A percentile compares a stretch with the other conserved stretches of the same genome.
Conservation (phyloP, 164 flowering plant species). For the Echeveria elegans region DNA sequence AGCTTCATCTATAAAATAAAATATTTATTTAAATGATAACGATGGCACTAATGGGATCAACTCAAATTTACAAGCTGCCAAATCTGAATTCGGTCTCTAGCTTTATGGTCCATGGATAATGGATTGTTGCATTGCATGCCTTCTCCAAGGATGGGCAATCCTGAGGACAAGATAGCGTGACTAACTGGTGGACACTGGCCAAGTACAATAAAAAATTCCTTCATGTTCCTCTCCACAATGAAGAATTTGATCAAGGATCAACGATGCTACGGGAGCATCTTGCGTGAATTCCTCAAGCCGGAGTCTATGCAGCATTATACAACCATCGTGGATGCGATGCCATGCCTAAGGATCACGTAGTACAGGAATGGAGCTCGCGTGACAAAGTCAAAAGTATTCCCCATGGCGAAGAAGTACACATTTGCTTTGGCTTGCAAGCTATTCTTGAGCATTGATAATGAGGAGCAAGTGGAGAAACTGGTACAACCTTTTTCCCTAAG, state of each 20-base stretch:
- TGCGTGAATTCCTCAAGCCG: constrained; percentile 15
- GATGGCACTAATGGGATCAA: too few species aligned
- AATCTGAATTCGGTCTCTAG: too few species aligned
- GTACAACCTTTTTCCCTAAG: background rate
- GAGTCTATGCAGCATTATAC: constrained; percentile 18
- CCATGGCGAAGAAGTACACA: constrained; percentile 15
- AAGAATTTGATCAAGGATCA: constrained; percentile 1
- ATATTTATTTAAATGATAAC: too few species aligned
- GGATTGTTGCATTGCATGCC: too few species aligned
- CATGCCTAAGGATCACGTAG: constrained; percentile 13
- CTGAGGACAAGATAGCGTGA: constrained; percentile 17
- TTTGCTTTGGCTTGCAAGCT: constrained; percentile 16
- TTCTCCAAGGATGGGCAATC: too few species aligned
- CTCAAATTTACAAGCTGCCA: too few species aligned
- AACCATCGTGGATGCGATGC: constrained; percentile 17
- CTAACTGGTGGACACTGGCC: constrained; percentile 23
- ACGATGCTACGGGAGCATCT: background rate
- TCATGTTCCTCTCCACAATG: too few species aligned
- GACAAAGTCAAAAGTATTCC: constrained; percentile 14
- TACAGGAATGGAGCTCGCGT: constrained; percentile 12
- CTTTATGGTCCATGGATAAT: too few species aligned
- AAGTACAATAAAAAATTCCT: constrained; percentile 13
- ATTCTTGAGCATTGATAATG: constrained; percentile 11
- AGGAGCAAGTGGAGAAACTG: background rate
- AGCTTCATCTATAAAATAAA: too few species aligned